phyloP scores from a whole-genome alignment of 352 stramenopile genomes.

The Phytophthora chlamydospora region DNA sequence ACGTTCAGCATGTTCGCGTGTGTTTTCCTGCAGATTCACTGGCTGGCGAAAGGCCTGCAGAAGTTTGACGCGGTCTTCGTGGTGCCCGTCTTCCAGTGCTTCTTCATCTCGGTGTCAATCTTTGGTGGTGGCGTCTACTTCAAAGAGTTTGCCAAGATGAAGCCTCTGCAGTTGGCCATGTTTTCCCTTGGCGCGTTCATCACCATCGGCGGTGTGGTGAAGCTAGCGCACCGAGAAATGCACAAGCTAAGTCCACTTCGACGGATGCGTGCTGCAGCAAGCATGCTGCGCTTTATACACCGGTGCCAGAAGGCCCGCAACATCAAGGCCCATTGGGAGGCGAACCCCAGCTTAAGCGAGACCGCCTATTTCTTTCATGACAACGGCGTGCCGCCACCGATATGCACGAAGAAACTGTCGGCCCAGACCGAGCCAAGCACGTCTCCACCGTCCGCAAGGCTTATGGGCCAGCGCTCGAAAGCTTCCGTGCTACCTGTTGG shows the following conservation, averaged over 20 bases:
- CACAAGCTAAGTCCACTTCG: constrained; percentile 51
- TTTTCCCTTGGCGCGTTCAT: constrained; percentile 75
- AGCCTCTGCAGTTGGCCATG: constrained; percentile 55
- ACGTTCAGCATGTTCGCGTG: constrained; percentile 78
- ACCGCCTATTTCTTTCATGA: constrained; percentile 20
- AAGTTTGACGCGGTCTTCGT: constrained; percentile 89
- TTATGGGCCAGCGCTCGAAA: constrained; percentile 42
- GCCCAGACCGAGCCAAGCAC: constrained; percentile 1
- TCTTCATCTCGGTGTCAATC: constrained; percentile 92
- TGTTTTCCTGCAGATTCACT: constrained; percentile 90
- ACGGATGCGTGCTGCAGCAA: constrained; percentile 53
- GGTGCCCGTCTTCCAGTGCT: constrained; percentile 88
- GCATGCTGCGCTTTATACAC: constrained; percentile 76
- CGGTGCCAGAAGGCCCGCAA: constrained; percentile 59
- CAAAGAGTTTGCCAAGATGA: constrained; percentile 77
- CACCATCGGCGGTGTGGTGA: constrained; percentile 73
- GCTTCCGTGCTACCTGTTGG: constrained; percentile 68
- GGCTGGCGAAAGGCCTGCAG: constrained; percentile 83
- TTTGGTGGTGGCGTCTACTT: constrained; percentile 91
- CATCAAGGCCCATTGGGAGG: constrained; percentile 54
- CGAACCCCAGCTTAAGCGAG: constrained; percentile 2
- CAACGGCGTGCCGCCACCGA: constrained; percentile 24
- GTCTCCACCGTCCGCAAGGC: constrained; percentile 8
- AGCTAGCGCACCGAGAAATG: constrained; percentile 75
- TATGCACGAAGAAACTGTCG: constrained; percentile 22